A percentile compares a stretch with the other conserved stretches of the same genome.
Evolutionary conservation across 257 asterid species (phyloP).

Genomic region (Pogostemon cablin): DNA sequence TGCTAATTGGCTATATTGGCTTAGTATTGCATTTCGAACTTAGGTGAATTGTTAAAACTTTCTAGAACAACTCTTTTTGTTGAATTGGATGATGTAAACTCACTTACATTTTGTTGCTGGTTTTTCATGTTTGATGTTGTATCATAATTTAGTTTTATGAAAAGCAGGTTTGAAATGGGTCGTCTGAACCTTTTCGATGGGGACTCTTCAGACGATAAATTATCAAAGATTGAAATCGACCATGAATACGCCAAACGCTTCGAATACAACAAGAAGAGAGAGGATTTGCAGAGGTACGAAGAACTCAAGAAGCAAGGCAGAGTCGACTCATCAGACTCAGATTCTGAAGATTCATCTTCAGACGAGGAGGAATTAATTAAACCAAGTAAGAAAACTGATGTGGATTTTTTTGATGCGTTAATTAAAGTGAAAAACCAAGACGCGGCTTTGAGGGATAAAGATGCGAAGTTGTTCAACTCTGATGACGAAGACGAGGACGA

Average conservation of each 20-base stretch:
- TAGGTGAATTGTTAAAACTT: too few relatives aligned
- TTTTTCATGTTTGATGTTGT: too few relatives aligned
- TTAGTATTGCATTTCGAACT: too few relatives aligned
- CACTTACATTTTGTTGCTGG: too few relatives aligned
- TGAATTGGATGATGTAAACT: too few relatives aligned
- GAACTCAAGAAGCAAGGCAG: slow-evolving; percentile 72
- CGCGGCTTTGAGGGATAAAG: slow-evolving; percentile 57
- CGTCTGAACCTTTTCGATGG: slow-evolving; percentile 56
- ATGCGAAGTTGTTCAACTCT: slow-evolving; percentile 63
- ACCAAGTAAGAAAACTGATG: slow-evolving; percentile 45
- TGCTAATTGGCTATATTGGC: too few relatives aligned
- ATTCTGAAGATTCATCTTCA: slow-evolving; percentile 48
- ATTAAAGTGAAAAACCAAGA: slow-evolving; percentile 63
- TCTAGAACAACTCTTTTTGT: too few relatives aligned
- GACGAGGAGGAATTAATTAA: slow-evolving; percentile 42
- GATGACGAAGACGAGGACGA: slow-evolving; percentile 31
- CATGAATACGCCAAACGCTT: slow-evolving; percentile 68
- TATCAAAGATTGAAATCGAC: slow-evolving; percentile 61
- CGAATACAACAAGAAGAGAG: slow-evolving; percentile 82
- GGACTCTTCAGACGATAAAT: slow-evolving; percentile 37
- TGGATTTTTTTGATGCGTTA: slow-evolving; percentile 60
- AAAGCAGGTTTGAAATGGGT: slow-evolving; percentile 23
- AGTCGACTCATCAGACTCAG: slow-evolving; percentile 33
- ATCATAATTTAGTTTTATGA: too few relatives aligned
- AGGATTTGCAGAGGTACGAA: slow-evolving; percentile 65